Evolutionary conservation across 495 filamentous ascomycete genomes (phyloP).

Genomic region (Xylaria curta): DNA sequence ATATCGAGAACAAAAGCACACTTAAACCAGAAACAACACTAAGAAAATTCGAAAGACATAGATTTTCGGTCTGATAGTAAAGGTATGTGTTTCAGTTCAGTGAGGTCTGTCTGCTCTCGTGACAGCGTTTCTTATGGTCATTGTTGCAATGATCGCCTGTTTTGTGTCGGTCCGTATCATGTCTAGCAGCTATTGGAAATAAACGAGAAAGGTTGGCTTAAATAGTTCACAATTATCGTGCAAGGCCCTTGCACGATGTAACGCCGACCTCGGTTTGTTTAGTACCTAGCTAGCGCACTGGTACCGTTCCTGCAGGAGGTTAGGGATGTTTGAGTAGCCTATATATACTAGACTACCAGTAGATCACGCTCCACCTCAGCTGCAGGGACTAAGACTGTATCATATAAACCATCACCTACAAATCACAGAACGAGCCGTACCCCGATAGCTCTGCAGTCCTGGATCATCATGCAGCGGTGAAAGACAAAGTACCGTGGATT

Average conservation of each 20-base stretch:
- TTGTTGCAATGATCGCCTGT: not conserved
- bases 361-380: constrained; percentile 11
- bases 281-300: no score
- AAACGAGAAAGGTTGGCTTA: not conserved
- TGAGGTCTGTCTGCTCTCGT: not conserved
- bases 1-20: no score
- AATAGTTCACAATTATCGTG: not conserved
- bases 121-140: not conserved
- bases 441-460: not conserved
- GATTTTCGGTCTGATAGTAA: not conserved
- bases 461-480: not conserved
- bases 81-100: not conserved
- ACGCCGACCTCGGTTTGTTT: not conserved
- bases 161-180: not conserved
- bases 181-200: not conserved
- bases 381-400: not conserved
- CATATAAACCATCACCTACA: not conserved
- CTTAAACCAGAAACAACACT: not conserved
- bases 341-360: not conserved
- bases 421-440: not conserved
- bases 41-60: not conserved
- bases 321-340: not conserved
- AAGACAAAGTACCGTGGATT: not conserved
- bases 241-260: not conserved
- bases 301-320: no score